A percentile compares a stretch with the other conserved stretches of the same genome.
These are phyloP conservation scores for Amaranthus palmeri DNA, from an alignment of 148 eudicot genomes.

Conservation along the genomic window DNA sequence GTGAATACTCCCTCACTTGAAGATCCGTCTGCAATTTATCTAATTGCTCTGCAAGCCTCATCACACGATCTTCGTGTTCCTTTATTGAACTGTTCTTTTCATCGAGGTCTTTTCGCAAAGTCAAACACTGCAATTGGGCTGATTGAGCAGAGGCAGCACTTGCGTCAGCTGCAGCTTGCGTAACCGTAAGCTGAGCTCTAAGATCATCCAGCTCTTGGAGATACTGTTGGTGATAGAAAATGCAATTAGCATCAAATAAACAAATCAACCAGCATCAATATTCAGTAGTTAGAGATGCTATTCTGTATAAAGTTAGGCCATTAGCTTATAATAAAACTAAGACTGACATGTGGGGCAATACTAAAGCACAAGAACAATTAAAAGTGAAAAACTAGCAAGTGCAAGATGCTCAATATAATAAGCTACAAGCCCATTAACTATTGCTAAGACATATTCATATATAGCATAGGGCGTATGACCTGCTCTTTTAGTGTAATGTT, in stretches of 20 bases:
- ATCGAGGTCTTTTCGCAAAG: conserved; percentile 60
- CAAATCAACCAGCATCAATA: neutral
- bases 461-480: no score
- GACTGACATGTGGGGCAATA: neutral
- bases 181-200: conserved; percentile 53
- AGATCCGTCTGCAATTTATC: conserved; percentile 75
- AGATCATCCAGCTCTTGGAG: conserved; percentile 72
- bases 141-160: conserved; percentile 84
- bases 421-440: no score
- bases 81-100: conserved; percentile 59
- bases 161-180: conserved; percentile 71
- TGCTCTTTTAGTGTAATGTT: no score
- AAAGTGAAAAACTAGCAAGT: neutral
- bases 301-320: neutral
- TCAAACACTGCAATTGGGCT: conserved; percentile 74
- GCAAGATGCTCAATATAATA: neutral
- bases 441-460: no score
- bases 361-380: neutral
- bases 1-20: conserved; percentile 75
- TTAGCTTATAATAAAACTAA: neutral
- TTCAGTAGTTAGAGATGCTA: neutral
- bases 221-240: conserved; percentile 40
- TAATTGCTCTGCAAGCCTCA: conserved; percentile 70
- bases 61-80: conserved; percentile 76
- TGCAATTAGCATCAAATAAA: conserved; percentile 4